phyloP scores from a whole-genome alignment of 2,329 filamentous ascomycete species.

The Cercospora janseana region DNA sequence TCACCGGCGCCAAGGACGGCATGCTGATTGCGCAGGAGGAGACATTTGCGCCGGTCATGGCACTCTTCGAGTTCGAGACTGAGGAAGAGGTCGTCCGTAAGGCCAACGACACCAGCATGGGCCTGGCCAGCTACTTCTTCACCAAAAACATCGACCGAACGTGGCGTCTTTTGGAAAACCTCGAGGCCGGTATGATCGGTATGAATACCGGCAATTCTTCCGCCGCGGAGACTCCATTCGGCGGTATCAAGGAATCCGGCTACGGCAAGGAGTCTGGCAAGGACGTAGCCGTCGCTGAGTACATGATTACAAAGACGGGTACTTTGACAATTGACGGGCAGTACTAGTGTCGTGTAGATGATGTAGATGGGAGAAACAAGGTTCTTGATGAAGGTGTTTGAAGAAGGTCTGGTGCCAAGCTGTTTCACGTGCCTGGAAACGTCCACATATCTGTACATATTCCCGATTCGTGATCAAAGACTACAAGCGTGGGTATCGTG shows the following conservation, averaged over 20 bases:
- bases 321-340: slow-evolving; percentile 60
- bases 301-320: slow-evolving; percentile 62
- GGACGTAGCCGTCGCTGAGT: slow-evolving; percentile 63
- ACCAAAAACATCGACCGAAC: slow-evolving; percentile 66
- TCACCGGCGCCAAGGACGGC: slow-evolving; percentile 57
- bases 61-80: slow-evolving; percentile 63
- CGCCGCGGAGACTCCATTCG: slow-evolving; percentile 65
- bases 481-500: too few species aligned
- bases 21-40: slow-evolving; percentile 61
- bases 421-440: too few species aligned
- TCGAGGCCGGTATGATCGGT: slow-evolving; percentile 69
- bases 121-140: slow-evolving; percentile 65
- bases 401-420: too few species aligned
- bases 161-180: slow-evolving; percentile 64
- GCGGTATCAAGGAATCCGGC: slow-evolving; percentile 66
- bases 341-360: too few species aligned
- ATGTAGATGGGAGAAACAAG: too few species aligned
- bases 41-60: slow-evolving; percentile 64
- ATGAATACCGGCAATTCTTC: slow-evolving; percentile 57
- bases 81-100: slow-evolving; percentile 62
- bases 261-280: slow-evolving; percentile 68
- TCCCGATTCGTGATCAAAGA: too few species aligned
- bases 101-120: slow-evolving; percentile 63
- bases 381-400: too few species aligned
- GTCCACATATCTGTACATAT: too few species aligned